Evolutionary conservation across 345 rosid species (phyloP).

Genomic region (Brassica nigra): DNA sequence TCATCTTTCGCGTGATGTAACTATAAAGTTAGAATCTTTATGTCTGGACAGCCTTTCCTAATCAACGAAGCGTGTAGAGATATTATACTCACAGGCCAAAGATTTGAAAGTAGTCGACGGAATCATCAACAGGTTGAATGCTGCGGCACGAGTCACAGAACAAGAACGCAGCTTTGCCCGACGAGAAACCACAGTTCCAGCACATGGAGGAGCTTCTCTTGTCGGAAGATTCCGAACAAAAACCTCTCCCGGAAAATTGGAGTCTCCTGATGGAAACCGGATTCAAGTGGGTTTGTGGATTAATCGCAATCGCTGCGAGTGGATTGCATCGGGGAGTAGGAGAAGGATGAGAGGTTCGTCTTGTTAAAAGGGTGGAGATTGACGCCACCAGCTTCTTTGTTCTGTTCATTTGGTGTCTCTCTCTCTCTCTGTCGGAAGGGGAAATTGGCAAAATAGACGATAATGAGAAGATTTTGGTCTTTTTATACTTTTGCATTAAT

Average conservation of each 20-base stretch:
- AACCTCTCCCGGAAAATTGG: conserved; percentile 37
- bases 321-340: conserved; percentile 23
- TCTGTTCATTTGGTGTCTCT: conserved; percentile 42
- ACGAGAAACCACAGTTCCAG: conserved; percentile 68
- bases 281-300: conserved; percentile 18
- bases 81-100: conserved; percentile 70
- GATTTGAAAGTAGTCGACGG: conserved; percentile 74
- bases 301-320: conserved; percentile 3
- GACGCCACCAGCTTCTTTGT: conserved; percentile 47
- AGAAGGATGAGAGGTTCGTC: conserved; percentile 23
- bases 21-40: conserved; percentile 13
- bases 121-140: conserved; percentile 81
- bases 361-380: conserved; percentile 36
- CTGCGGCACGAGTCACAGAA: conserved; percentile 67
- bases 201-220: conserved; percentile 41
- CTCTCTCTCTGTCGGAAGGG: neutral
- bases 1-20: no score
- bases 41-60: neutral
- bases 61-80: neutral
- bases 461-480: no score
- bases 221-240: conserved; percentile 43
- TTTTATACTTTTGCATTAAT: no score
- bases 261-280: conserved; percentile 23
- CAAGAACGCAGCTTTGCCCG: conserved; percentile 54
- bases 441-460: no score